These are phyloP conservation scores for Podospora conica DNA, from an alignment of 495 filamentous ascomycete genomes.

Conservation along the genomic window DNA sequence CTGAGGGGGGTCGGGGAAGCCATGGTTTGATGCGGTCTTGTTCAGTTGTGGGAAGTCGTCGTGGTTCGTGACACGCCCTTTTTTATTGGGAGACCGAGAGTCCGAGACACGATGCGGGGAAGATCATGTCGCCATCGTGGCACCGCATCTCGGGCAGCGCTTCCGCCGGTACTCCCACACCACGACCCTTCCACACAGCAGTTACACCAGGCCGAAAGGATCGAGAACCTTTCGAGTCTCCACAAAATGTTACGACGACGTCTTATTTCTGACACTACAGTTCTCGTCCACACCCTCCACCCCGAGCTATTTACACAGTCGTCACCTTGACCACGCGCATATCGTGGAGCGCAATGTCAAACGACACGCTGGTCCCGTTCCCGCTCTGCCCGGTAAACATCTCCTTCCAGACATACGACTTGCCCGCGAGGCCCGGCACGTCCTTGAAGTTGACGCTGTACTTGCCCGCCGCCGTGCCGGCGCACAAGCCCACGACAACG, in stretches of 20 bases:
- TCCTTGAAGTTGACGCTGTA: conserved; percentile 47
- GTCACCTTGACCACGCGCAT: conserved; percentile 22
- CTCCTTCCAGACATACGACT: conserved; percentile 18
- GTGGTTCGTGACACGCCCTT: background rate
- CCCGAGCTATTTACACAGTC: background rate
- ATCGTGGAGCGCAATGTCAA: conserved; percentile 15
- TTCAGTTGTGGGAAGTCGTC: background rate
- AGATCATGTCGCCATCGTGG: background rate
- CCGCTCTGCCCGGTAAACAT: conserved; percentile 32
- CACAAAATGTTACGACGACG: background rate
- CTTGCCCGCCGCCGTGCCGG: conserved; percentile 28
- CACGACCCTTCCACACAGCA: background rate
- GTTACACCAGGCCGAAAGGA: background rate
- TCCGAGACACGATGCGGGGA: background rate
- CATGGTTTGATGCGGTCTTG: background rate
- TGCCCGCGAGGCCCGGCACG: conserved; percentile 42
- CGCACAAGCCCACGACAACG: conserved; percentile 51
- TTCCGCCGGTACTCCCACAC: background rate
- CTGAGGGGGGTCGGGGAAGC: background rate
- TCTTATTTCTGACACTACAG: background rate
- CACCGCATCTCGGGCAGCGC: background rate
- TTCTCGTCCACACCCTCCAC: background rate
- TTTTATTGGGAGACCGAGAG: background rate
- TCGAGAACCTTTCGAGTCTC: background rate
- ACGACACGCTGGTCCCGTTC: conserved; percentile 10